Percentiles rank a stretch among this genome's conserved stretches.
Evolutionary conservation across 176 grass and related monocot species (phyloP).

Genomic region (Musa acuminata): DNA sequence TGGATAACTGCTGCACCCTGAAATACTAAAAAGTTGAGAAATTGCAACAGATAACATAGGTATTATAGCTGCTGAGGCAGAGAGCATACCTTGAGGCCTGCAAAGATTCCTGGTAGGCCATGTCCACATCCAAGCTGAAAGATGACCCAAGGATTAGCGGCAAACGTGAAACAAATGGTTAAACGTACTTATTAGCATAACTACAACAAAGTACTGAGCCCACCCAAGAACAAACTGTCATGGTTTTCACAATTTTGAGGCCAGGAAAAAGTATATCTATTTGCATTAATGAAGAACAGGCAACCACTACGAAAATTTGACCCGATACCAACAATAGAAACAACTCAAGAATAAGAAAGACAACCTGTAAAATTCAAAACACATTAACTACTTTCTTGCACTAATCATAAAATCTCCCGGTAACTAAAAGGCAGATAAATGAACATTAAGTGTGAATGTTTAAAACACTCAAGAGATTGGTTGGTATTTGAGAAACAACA

Average conservation of each 20-base stretch:
- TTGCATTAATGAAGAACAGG: neutral
- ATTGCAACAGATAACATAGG: neutral
- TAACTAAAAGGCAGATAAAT: no score
- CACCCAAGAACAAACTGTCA: neutral
- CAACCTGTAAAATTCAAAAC: no score
- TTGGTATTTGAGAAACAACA: no score
- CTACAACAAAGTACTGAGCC: neutral
- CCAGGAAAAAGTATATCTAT: no score
- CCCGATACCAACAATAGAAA: no score
- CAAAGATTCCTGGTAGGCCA: slow-evolving; percentile 81
- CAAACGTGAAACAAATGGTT: neutral
- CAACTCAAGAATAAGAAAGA: no score
- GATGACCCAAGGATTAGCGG: slow-evolving; percentile 16
- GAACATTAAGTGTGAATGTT: no score
- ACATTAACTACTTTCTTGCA: no score
- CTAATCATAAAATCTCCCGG: no score
- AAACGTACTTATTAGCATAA: neutral
- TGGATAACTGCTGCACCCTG: slow-evolving; percentile 75
- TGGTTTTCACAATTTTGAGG: neutral
- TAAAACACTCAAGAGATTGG: no score
- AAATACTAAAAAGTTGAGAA: neutral
- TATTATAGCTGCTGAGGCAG: neutral
- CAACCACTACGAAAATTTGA: neutral
- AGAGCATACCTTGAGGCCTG: slow-evolving; percentile 50
- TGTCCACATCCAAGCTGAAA: slow-evolving; percentile 91